Base-by-base conservation (phyloP, 2,329 filamentous ascomycete genomes). In the Xenoacremonium recifei region DNA sequence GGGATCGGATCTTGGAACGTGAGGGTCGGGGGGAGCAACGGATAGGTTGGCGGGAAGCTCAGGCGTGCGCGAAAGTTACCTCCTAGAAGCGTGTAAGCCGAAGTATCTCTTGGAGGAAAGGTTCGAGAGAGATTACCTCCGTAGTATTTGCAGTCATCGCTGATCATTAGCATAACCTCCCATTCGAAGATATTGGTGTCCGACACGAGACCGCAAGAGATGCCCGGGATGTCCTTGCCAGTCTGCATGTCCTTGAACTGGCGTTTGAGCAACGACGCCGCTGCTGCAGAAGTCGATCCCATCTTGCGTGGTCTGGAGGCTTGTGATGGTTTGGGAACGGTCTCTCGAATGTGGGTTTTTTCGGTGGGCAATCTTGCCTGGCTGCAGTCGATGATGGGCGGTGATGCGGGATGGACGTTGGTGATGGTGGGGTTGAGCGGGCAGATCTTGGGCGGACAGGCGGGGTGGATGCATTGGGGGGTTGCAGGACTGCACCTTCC, bases 141-240 rank as follows among this genome's bases (percentile, higher is more conserved):
- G 58, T 96, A 96, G 67, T 88, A 87, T 69, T 91, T 92, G 69
- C 87, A 91, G 62, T 95, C 90, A 57, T 96, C 91, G 49, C 82
- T 89, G 53, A 97, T 92, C 92, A 99, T 97, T 47, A 99, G 81
- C 87, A 96, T 96, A 16, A 97, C 90, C 67, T 97, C 91, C 93
- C 93, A 99, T 72, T 95, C 87, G 54, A 96, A 96, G 9, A 97
- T 83, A 63, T 95, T 95, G 69, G 72, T 86, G 65, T 87, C 87
- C 58, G 85, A 83, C 39, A 91, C 83, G 32, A 99, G 73, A 1
- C 93, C 93, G 58, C 89, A 95, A 48, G 90, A 96, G 61, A 97
- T 96, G 39, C 92, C 93, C 0, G 89, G 89, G 35, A 97, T 86
- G 66, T 96, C 90, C 63, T 90, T 92, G 64, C 89, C 85, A 18